Evolutionary conservation across 768 basidiomycete species (phyloP), one percentile per base, ranked within the genome.

Genomic region (Amanita molliuscula): DNA sequence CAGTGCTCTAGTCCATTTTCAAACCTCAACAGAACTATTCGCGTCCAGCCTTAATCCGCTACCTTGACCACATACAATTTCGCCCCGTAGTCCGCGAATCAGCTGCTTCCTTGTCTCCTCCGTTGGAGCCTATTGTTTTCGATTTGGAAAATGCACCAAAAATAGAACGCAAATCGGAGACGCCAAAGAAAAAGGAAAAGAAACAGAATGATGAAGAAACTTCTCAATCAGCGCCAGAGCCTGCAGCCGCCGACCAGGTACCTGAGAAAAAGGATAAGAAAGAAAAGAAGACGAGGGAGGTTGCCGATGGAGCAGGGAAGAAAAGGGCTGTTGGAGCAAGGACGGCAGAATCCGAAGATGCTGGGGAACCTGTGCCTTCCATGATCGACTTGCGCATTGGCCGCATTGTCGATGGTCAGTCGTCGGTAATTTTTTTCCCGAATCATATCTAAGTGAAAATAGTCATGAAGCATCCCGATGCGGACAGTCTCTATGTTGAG

Each of bases 351-450:
- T 71, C 76, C 40, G 79, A 77, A 51, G 92, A 91, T 55, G 74
- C 75, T 2, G 79, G 84, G n/a, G 84, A 84, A 55, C 92, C 94
- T 29, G 72, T 83, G 15, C 96, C 96, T 11, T 92, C 90, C 38
- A 97, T 98, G 94, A 87, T 99, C 59, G 96, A 99, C 59, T 75
- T 99, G 53, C 79, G 95, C 41, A 91, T 99, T 3, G 95, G 96
- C 3, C 84, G 81, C 56, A 95, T 98, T 55, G 68, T 97, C 15
- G 88, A 96, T 62, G 81, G 93, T 95, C 57, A 61, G 80, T 66
- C 28, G 10, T 26, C 47, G 28, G 23, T n/a, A 25, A 23, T 4
- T 1, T 28, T 28, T n/a, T 36, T 21, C 23, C 33, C 7, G 25
- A 13, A 20, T 42, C 31, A 44, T 47, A 50, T 10, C 28, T 33